Evolutionary conservation across 352 stramenopile species (phyloP).

Genomic region (Saprolegnia diclina): DNA sequence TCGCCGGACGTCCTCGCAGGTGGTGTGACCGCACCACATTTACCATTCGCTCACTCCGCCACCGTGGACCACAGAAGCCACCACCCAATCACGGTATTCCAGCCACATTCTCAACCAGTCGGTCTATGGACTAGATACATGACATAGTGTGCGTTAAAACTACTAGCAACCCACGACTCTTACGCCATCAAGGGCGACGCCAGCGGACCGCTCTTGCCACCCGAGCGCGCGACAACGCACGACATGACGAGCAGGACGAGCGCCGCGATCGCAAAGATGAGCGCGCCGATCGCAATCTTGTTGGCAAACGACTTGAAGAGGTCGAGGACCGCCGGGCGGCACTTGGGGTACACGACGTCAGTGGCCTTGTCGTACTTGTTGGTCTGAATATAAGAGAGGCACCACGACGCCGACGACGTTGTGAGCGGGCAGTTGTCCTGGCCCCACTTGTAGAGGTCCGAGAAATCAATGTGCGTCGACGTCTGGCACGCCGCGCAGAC

Average conservation of each 20-base stretch:
- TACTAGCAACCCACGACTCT: no score
- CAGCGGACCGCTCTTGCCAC: no score
- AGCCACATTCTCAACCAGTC: no score
- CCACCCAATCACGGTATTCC: no score
- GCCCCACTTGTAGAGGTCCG: conserved; percentile 58
- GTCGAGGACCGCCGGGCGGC: conserved; percentile 49
- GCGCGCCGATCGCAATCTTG: conserved; percentile 45
- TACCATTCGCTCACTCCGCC: no score
- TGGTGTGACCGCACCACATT: no score
- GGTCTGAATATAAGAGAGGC: conserved; percentile 45
- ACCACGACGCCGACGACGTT: conserved; percentile 60
- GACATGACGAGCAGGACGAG: conserved; percentile 50
- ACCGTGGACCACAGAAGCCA: no score
- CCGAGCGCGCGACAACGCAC: conserved; percentile 38
- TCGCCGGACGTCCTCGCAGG: no score
- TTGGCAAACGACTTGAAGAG: conserved; percentile 67
- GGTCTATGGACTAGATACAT: no score
- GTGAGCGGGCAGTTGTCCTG: conserved; percentile 48
- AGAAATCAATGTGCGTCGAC: conserved; percentile 56
- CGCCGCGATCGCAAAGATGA: conserved; percentile 51
- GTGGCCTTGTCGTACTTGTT: conserved; percentile 6
- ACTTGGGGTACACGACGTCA: conserved; percentile 50
- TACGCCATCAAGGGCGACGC: no score
- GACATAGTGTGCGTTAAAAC: no score
- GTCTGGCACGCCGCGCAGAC: conserved; percentile 58